Evolutionary conservation across 164 flowering plant genomes (phyloP).

Genomic region (Protea cynaroides): DNA sequence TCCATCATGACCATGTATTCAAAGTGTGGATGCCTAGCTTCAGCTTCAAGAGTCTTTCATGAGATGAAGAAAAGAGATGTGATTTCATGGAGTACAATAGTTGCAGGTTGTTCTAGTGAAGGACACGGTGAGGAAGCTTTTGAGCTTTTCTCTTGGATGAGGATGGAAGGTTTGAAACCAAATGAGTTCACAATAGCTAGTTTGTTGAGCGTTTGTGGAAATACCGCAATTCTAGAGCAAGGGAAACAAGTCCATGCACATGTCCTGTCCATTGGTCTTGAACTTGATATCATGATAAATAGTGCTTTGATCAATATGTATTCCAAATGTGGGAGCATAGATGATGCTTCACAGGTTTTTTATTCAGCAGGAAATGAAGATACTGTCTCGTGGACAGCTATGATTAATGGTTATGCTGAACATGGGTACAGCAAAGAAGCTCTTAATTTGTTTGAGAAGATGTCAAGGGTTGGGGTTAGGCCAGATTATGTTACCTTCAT

Average conservation of each 20-base stretch:
- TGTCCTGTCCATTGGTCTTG: conserved; percentile 53
- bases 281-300: conserved; percentile 35
- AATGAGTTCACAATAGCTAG: conserved; percentile 63
- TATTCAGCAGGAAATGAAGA: conserved; percentile 28
- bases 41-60: conserved; percentile 40
- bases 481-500: conserved; percentile 81
- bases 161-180: conserved; percentile 64
- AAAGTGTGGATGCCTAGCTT: conserved; percentile 48
- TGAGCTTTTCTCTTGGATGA: conserved; percentile 62
- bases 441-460: conserved; percentile 58
- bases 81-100: conserved; percentile 84
- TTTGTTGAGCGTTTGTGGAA: conserved; percentile 61
- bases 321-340: conserved; percentile 74
- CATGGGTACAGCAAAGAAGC: conserved; percentile 78
- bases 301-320: conserved; percentile 86
- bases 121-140: conserved; percentile 67
- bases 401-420: conserved; percentile 90
- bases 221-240: conserved; percentile 71
- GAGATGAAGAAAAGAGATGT: conserved; percentile 43
- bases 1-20: conserved; percentile 73
- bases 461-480: conserved; percentile 41
- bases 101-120: conserved; percentile 57
- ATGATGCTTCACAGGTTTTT: conserved; percentile 55
- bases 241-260: conserved; percentile 76
- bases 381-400: conserved; percentile 84